Conservation (phyloP, 1,284 basidiomycete genomes). For the Earliella scabrosa region DNA sequence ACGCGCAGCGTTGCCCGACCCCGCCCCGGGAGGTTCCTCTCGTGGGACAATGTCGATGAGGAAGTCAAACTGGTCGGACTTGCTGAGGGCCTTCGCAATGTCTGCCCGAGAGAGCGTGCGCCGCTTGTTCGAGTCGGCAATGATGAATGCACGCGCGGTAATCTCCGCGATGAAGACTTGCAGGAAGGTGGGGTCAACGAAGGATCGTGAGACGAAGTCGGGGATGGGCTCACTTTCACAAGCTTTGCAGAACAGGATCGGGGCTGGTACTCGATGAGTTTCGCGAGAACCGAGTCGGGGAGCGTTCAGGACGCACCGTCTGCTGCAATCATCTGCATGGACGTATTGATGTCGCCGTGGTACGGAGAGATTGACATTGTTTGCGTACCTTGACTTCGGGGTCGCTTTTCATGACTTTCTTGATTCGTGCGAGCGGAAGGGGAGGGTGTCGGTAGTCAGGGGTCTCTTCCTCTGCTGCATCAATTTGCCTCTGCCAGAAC, state of each 20-base stretch:
- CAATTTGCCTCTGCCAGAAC: constrained; percentile 86
- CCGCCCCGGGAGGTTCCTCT: constrained; percentile 56
- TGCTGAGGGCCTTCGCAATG: constrained; percentile 87
- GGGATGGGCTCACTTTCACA: too few species aligned
- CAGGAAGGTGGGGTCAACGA: too few species aligned
- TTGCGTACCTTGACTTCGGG: constrained; percentile 87
- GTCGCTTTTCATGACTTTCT: constrained; percentile 98
- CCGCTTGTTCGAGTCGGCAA: constrained; percentile 91
- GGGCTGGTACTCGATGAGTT: constrained; percentile 54
- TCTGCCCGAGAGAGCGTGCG: constrained; percentile 90
- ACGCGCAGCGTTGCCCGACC: constrained; percentile 15
- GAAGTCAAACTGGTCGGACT: constrained; percentile 93
- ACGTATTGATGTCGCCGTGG: too few species aligned
- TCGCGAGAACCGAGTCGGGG: not conserved
- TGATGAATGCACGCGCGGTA: constrained; percentile 91
- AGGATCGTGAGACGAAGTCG: too few species aligned
- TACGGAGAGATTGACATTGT: not conserved
- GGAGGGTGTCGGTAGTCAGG: constrained; percentile 87
- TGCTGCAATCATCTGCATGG: constrained; percentile 88
- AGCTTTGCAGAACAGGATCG: constrained; percentile 93
- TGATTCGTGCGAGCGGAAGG: constrained; percentile 89
- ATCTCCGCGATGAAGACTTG: constrained; percentile 93
- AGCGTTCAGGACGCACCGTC: constrained; percentile 62
- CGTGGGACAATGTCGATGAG: constrained; percentile 91
- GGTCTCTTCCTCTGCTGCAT: constrained; percentile 79